phyloP scores from a whole-genome alignment of 1,284 basidiomycete species.

The Phlebopus sp. region DNA sequence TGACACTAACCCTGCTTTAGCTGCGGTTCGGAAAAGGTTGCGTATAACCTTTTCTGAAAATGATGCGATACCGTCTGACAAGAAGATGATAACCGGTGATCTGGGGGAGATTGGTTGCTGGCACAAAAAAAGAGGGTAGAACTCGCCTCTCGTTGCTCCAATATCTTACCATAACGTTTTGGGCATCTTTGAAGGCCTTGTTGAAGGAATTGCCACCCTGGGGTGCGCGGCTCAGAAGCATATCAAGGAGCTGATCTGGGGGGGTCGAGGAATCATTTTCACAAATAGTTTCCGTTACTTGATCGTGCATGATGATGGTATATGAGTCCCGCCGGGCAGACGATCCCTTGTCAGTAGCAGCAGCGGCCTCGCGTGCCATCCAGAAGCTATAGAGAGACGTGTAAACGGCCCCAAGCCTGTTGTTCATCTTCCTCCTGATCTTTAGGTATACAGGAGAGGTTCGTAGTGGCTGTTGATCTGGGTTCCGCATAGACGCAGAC shows the following conservation, averaged over 20 bases:
- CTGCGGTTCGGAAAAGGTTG: constrained; percentile 40
- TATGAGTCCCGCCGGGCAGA: constrained; percentile 49
- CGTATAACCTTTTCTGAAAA: constrained; percentile 35
- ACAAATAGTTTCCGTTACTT: constrained; percentile 28
- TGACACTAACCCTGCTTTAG: constrained; percentile 46
- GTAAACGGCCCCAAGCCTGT: constrained; percentile 58
- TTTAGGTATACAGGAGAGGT: constrained; percentile 37
- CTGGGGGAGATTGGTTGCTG: constrained; percentile 25
- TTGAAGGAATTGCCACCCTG: constrained; percentile 48
- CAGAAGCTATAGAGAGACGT: constrained; percentile 52
- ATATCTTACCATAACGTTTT: constrained; percentile 39
- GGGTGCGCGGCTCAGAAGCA: constrained; percentile 35
- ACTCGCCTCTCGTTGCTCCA: constrained; percentile 50
- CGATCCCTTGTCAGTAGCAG: constrained; percentile 18
- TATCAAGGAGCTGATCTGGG: constrained; percentile 43
- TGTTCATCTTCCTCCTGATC: constrained; percentile 38
- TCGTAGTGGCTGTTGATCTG: constrained; percentile 41
- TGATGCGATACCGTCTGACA: constrained; percentile 51
- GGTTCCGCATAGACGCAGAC: constrained; percentile 47
- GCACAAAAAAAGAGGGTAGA: neutral
- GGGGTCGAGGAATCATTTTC: constrained; percentile 45
- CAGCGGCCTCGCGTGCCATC: constrained; percentile 43
- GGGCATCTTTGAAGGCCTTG: constrained; percentile 39
- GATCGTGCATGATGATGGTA: constrained; percentile 50
- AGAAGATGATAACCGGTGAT: constrained; percentile 54